These are phyloP conservation scores for Cutaneotrichosporon mucoides DNA, from an alignment of 1,284 basidiomycete genomes.

Conservation along the genomic window DNA sequence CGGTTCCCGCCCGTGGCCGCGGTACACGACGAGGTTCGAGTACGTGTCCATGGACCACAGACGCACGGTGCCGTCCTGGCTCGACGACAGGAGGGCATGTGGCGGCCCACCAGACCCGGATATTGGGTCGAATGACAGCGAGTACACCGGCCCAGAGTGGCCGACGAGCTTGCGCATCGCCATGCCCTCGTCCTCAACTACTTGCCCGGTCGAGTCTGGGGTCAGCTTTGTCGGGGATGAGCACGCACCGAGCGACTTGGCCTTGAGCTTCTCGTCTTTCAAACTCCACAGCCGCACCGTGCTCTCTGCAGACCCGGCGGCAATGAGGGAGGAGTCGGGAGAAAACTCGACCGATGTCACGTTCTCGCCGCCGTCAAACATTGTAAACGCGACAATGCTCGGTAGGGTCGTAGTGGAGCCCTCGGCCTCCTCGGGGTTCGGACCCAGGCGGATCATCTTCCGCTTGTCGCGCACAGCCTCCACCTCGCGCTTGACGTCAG, in stretches of 20 bases:
- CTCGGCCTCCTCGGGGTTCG: conserved; percentile 36
- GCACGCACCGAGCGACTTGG: conserved; percentile 62
- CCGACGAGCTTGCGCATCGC: conserved; percentile 90
- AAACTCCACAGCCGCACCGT: conserved; percentile 93
- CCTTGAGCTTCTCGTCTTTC: conserved; percentile 79
- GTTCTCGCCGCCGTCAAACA: conserved; percentile 85
- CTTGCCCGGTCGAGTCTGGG: conserved; percentile 28
- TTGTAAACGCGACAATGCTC: conserved; percentile 85
- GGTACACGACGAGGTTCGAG: conserved; percentile 87
- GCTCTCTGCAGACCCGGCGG: conserved; percentile 93
- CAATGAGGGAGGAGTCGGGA: conserved; percentile 87
- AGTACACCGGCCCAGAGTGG: conserved; percentile 94
- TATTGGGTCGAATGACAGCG: conserved; percentile 86
- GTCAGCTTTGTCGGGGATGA: too few relatives aligned
- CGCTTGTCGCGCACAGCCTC: conserved; percentile 82
- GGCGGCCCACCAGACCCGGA: conserved; percentile 81
- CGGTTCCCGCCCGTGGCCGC: conserved; percentile 87
- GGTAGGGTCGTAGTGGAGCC: conserved; percentile 55
- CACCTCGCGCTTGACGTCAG: conserved; percentile 89
- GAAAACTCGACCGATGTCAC: conserved; percentile 86
- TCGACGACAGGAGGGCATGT: conserved; percentile 81
- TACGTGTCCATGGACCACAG: conserved; percentile 96
- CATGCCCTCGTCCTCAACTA: conserved; percentile 65
- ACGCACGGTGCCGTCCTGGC: conserved; percentile 87
- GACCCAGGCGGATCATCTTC: conserved; percentile 83